Conservation (phyloP, 2,329 filamentous ascomycete genomes). For the Tolypocladium ophioglossoides region DNA sequence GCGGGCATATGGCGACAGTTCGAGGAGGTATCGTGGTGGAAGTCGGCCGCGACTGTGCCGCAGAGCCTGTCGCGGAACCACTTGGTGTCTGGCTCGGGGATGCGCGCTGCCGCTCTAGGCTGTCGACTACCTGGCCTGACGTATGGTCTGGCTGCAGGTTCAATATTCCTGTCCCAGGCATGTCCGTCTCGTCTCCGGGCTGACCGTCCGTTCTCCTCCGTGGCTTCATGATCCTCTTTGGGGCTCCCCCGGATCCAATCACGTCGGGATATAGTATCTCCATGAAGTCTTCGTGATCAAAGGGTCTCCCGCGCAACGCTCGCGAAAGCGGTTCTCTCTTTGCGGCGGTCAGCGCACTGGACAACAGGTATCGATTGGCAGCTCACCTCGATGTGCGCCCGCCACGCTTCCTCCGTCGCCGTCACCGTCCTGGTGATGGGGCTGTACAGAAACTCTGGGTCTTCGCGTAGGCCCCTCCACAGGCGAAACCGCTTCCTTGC, state of each 20-base stretch:
- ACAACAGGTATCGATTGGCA: neutral
- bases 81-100: conserved; percentile 18
- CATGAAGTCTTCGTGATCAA: conserved; percentile 51
- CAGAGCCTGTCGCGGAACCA: conserved; percentile 12
- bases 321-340: conserved; percentile 49
- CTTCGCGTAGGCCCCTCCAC: conserved; percentile 47
- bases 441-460: conserved; percentile 47
- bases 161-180: conserved; percentile 36
- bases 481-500: conserved; percentile 52
- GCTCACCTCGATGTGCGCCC: conserved; percentile 44
- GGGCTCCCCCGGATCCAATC: conserved; percentile 47
- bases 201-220: conserved; percentile 37
- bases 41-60: conserved; percentile 13
- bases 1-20: conserved; percentile 23
- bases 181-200: conserved; percentile 34
- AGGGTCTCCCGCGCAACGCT: conserved; percentile 44
- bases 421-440: conserved; percentile 38
- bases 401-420: conserved; percentile 47
- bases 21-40: conserved; percentile 27
- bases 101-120: conserved; percentile 14
- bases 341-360: conserved; percentile 7
- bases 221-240: conserved; percentile 48
- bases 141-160: conserved; percentile 28
- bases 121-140: conserved; percentile 13
- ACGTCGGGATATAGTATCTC: conserved; percentile 51